These are phyloP conservation scores for Aspergillus pseudotamarii DNA, from an alignment of 2,329 filamentous ascomycete genomes.

Conservation along the genomic window DNA sequence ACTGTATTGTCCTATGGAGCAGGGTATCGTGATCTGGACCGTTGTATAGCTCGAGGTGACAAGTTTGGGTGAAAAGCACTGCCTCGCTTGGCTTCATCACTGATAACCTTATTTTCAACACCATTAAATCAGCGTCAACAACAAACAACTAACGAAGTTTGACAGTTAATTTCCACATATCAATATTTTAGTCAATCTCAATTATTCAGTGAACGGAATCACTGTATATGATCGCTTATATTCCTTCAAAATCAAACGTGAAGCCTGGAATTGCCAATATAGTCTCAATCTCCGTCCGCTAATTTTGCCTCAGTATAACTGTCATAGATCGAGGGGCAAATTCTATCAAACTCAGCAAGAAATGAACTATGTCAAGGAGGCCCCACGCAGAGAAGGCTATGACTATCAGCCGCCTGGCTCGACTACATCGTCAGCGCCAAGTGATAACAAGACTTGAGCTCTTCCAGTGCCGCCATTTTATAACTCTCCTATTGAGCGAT, in stretches of 20 bases:
- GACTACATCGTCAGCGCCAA: too few relatives aligned
- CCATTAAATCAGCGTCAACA: not conserved
- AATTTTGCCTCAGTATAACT: too few relatives aligned
- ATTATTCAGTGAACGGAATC: not conserved
- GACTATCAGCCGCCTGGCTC: too few relatives aligned
- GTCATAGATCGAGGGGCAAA: too few relatives aligned
- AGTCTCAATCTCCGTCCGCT: too few relatives aligned
- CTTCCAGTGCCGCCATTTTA: not conserved
- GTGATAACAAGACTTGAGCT: too few relatives aligned
- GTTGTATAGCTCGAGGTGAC: not conserved
- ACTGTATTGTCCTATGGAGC: not conserved
- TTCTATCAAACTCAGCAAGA: too few relatives aligned
- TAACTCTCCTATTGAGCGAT: not conserved
- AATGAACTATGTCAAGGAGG: too few relatives aligned
- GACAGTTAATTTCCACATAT: not conserved
- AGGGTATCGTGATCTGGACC: not conserved
- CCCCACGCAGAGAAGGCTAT: too few relatives aligned
- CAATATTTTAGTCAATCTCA: not conserved
- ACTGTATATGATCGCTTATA: not conserved
- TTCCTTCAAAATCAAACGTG: not conserved
- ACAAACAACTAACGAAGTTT: not conserved
- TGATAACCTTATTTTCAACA: not conserved
- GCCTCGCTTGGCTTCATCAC: constrained; percentile 4
- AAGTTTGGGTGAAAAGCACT: not conserved
- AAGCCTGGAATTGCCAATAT: not conserved